A percentile compares a stretch with the other conserved stretches of the same genome.
These are phyloP conservation scores for Takakia lepidozioides DNA, from an alignment of 225 moss, liverwort and hornwort species.

Conservation along the genomic window DNA sequence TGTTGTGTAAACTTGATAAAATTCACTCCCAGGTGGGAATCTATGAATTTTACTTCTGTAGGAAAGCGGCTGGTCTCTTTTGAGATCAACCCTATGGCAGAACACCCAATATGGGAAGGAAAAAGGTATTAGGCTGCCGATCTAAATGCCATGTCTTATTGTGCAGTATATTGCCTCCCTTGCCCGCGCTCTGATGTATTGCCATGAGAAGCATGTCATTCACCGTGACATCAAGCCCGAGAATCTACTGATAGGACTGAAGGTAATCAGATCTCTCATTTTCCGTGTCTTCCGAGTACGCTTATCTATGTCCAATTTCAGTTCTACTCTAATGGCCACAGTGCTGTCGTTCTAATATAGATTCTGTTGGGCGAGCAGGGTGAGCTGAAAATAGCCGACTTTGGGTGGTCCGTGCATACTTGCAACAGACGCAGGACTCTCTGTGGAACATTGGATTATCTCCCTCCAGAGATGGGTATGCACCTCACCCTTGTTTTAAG, in stretches of 20 bases:
- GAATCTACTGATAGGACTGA: constrained; percentile 74
- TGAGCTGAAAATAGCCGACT: constrained; percentile 92
- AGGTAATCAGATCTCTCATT: constrained; percentile 34
- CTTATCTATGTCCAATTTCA: background rate
- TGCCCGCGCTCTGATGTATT: constrained; percentile 54
- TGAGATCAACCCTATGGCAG: too few species aligned
- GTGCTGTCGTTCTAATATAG: background rate
- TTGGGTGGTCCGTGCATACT: constrained; percentile 94
- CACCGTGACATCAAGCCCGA: constrained; percentile 96
- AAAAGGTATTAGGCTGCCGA: too few species aligned
- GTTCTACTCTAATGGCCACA: background rate
- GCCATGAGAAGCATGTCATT: constrained; percentile 94
- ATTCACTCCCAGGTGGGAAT: too few species aligned
- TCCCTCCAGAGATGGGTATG: constrained; percentile 97
- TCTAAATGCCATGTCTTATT: too few species aligned
- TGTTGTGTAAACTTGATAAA: too few species aligned
- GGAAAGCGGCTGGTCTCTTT: too few species aligned
- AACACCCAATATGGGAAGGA: too few species aligned
- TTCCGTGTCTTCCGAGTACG: background rate
- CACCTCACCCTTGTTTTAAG: background rate
- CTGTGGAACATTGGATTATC: constrained; percentile 94
- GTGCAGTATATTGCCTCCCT: constrained; percentile 85
- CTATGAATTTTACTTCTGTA: too few species aligned
- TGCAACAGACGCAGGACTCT: constrained; percentile 80
- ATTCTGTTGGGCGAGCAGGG: constrained; percentile 33